phyloP scores from a whole-genome alignment of 2,329 filamentous ascomycete genomes.

The Keithomyces neogunnii region DNA sequence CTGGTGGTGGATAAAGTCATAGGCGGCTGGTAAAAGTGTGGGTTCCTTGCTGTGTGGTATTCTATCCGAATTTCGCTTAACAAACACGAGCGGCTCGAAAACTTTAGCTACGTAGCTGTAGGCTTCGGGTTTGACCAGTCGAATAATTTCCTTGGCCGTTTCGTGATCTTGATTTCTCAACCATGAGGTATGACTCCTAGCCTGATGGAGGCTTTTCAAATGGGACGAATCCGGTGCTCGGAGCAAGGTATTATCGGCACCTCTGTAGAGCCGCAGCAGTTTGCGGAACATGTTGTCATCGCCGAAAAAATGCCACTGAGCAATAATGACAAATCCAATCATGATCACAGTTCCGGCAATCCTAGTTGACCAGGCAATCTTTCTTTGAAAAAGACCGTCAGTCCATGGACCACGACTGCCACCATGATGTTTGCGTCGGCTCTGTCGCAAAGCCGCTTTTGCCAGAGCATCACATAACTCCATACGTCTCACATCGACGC shows the following conservation, averaged over 20 bases:
- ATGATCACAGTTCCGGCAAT: conserved; percentile 69
- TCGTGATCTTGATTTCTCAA: conserved; percentile 70
- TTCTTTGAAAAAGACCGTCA: conserved; percentile 54
- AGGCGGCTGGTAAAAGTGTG: conserved; percentile 30
- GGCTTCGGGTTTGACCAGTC: conserved; percentile 62
- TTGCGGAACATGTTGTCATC: conserved; percentile 35
- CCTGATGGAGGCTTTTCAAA: conserved; percentile 60
- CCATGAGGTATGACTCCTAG: conserved; percentile 69
- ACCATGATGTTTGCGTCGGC: conserved; percentile 17
- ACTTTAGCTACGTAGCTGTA: conserved; percentile 67
- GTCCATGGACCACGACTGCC: conserved; percentile 37
- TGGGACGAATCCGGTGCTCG: conserved; percentile 28
- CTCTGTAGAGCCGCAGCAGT: conserved; percentile 16
- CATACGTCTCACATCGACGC: conserved; percentile 67
- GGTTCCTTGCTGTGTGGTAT: conserved; percentile 39
- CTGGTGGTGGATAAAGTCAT: conserved; percentile 60
- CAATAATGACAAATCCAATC: conserved; percentile 61
- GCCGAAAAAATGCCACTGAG: conserved; percentile 73
- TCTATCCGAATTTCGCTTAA: conserved; percentile 60
- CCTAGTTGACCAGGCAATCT: conserved; percentile 59
- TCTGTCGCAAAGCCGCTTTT: conserved; percentile 39
- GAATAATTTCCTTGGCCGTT: conserved; percentile 67
- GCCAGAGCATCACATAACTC: conserved; percentile 67
- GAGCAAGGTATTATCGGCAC: conserved; percentile 12
- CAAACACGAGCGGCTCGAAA: conserved; percentile 66